Conservation (phyloP, 768 basidiomycete genomes). For the Mycena latifolia region DNA sequence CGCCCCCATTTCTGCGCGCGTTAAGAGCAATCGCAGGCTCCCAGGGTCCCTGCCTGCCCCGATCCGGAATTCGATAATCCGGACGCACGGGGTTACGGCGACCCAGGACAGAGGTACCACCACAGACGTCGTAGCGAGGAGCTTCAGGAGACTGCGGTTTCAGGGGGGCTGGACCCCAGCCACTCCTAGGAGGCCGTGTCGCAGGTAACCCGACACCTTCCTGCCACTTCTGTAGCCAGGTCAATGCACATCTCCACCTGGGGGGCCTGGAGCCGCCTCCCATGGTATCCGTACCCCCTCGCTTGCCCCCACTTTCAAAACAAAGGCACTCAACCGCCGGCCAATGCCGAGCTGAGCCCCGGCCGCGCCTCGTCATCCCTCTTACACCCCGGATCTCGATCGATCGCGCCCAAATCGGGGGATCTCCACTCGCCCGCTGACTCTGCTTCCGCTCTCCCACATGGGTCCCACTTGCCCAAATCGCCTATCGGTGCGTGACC, state of each 20-base stretch:
- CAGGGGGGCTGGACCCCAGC: too few species aligned
- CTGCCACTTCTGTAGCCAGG: too few species aligned
- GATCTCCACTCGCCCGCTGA: background rate
- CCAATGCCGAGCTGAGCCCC: background rate
- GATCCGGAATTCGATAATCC: slow-evolving; percentile 6
- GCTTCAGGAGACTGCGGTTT: too few species aligned
- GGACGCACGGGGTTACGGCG: background rate
- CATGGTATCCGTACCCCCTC: background rate
- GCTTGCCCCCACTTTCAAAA: too few species aligned
- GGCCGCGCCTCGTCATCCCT: background rate
- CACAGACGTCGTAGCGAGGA: slow-evolving; percentile 25
- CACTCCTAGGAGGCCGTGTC: too few species aligned
- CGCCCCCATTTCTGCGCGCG: slow-evolving; percentile 1
- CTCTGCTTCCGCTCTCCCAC: slow-evolving; percentile 6
- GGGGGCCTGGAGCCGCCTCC: too few species aligned
- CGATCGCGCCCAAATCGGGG: background rate
- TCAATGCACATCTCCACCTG: too few species aligned
- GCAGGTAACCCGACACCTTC: too few species aligned
- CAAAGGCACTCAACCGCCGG: background rate
- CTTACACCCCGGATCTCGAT: slow-evolving; percentile 1
- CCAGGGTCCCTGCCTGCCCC: background rate
- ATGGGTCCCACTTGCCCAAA: background rate
- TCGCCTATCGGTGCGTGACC: too few species aligned
- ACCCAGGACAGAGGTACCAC: slow-evolving; percentile 15
- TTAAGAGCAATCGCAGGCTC: too few species aligned